Base-by-base conservation (phyloP, 768 basidiomycete species). In the Auriscalpium vulgare region DNA sequence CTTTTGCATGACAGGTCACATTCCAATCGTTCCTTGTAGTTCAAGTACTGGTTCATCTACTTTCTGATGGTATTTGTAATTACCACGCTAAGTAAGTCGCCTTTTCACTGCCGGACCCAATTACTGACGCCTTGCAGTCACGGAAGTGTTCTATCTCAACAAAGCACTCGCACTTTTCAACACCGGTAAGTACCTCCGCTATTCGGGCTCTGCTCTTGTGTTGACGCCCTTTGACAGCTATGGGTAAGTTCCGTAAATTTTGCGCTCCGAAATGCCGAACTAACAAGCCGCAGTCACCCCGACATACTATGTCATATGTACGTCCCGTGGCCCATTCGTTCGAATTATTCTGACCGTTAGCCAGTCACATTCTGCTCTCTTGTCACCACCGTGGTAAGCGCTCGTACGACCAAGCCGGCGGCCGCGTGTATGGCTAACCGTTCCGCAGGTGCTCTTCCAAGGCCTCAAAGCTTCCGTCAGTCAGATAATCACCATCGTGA, bases 151-250 rank as follows among this genome's bases (percentile, higher is more conserved):
- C 71, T 98, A 92, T 72, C 79, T 97, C 57, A 97, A 97, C 71
- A 85, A 94, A 57, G 97, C 97, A 16, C 83, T 99, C 57, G 97
- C 94, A 56, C 74, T 97, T 37, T 98, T 94, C 78, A 95, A 97
- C 72, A 90, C 89, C 54, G 88, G 87, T 86, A 59, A 59, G 83
- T 62, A 62, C 38, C 11, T 16, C 38, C 48, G 49, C 16, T 37
- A 37, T 40, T 47, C 21, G 43, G 45, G 49, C 38, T 29, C 14
- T 19, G n/a, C 9, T n/a, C n/a, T 50, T 53, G 23, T 53, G 35
- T 54, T 57, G 40, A 57, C 59, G 61, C 56, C 65, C 54, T 53
- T 36, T 40, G 34, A 23, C 50, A 84, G 82, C 83, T 58, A 87
- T 88, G 84, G 85, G 83, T 84, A 71, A 68, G 72, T 72, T 8